Percentiles rank a stretch among this genome's conserved stretches.
phyloP scores from a whole-genome alignment of 1,284 basidiomycete genomes.

The Cryptococcus wingfieldii region DNA sequence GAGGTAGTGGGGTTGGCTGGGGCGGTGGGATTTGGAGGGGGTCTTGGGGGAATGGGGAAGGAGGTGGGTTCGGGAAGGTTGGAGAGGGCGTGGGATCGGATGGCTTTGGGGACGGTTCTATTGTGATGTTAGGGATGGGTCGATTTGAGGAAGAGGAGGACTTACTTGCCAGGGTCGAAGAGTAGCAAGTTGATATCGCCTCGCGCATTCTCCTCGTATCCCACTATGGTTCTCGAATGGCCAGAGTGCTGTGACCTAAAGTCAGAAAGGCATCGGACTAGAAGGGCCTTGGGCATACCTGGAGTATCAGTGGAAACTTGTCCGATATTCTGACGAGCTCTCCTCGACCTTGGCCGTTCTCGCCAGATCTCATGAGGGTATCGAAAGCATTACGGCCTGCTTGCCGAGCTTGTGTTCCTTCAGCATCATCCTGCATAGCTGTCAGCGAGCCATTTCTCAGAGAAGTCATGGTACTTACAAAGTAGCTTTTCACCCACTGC shows the following conservation, averaged over 20 bases:
- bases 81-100: conserved; percentile 41
- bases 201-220: conserved; percentile 63
- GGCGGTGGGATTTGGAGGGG: background rate
- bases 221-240: conserved; percentile 78
- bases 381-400: conserved; percentile 21
- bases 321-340: conserved; percentile 54
- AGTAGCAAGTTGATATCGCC: conserved; percentile 62
- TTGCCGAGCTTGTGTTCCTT: background rate
- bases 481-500: conserved; percentile 43
- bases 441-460: background rate
- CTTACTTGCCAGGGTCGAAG: conserved; percentile 73
- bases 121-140: conserved; percentile 1
- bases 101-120: conserved; percentile 33
- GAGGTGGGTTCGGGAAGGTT: conserved; percentile 8
- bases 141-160: background rate
- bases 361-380: conserved; percentile 22
- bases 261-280: background rate
- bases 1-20: background rate
- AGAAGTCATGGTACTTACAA: conserved; percentile 23
- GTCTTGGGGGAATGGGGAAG: background rate
- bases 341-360: conserved; percentile 15
- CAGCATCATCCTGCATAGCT: background rate
- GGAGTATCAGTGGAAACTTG: conserved; percentile 70
- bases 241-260: conserved; percentile 59
- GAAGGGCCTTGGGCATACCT: conserved; percentile 30